A percentile compares a stretch with the other conserved stretches of the same genome.
Evolutionary conservation across 2,329 filamentous ascomycete species (phyloP).

Genomic region (Davidsoniella eucalypti): DNA sequence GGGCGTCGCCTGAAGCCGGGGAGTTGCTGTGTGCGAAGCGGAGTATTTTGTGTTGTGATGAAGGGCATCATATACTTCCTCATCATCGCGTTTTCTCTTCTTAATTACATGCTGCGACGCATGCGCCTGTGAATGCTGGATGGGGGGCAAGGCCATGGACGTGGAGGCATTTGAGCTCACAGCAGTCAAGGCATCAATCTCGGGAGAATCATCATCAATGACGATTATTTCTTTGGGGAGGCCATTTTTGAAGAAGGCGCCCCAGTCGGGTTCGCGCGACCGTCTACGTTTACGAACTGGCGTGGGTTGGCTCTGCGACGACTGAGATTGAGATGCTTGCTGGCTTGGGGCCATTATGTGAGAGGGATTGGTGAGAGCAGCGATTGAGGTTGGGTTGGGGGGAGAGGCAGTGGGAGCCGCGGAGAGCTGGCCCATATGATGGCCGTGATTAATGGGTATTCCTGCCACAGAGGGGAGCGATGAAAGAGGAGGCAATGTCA

Average conservation of each 20-base stretch:
- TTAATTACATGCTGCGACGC: conserved; percentile 42
- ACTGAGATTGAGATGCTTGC: conserved; percentile 18
- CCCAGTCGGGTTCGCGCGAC: conserved; percentile 57
- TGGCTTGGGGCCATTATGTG: conserved; percentile 10
- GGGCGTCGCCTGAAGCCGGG: conserved; percentile 48
- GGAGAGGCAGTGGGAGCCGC: conserved; percentile 5
- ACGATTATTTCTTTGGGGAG: conserved; percentile 73
- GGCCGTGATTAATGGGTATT: conserved; percentile 8
- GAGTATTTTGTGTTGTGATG: conserved; percentile 58
- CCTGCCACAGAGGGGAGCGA: conserved; percentile 14
- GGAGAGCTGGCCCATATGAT: conserved; percentile 5
- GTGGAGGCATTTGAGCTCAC: conserved; percentile 15
- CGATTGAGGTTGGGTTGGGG: conserved; percentile 6
- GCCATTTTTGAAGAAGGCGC: conserved; percentile 67
- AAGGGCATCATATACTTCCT: conserved; percentile 39
- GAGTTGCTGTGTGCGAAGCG: conserved; percentile 54
- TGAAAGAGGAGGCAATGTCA: conserved; percentile 20
- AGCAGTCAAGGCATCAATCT: conserved; percentile 25
- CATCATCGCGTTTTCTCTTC: conserved; percentile 52
- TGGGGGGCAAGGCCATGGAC: conserved; percentile 13
- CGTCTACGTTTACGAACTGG: conserved; percentile 33
- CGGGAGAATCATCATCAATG: conserved; percentile 60
- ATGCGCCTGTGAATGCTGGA: conserved; percentile 14
- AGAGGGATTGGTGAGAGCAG: conserved; percentile 1
- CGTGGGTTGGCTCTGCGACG: conserved; percentile 7